Evolutionary conservation across 805 yeast species (phyloP).

Genomic region (Pichia paraexigua): DNA sequence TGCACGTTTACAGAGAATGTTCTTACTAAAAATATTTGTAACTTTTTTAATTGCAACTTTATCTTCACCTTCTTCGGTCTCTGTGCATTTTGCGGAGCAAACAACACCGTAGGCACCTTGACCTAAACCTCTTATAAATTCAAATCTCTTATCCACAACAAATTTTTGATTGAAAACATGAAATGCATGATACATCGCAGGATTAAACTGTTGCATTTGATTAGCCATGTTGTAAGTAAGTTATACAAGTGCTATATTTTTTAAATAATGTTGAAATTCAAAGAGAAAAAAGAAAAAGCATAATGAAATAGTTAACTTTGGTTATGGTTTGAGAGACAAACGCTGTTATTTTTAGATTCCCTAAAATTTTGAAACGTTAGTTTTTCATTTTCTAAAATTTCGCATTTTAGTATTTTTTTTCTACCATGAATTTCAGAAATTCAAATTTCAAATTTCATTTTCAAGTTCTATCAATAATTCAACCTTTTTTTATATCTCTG

Average conservation of each 20-base stretch:
- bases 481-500: neutral
- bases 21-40: constrained; percentile 87
- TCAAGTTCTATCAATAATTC: too few relatives aligned
- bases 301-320: neutral
- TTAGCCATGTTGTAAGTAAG: neutral
- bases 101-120: constrained; percentile 98
- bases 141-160: constrained; percentile 81
- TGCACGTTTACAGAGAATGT: constrained; percentile 86
- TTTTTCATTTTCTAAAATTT: neutral
- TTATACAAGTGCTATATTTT: neutral
- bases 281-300: neutral
- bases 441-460: neutral
- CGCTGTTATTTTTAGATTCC: neutral
- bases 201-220: neutral
- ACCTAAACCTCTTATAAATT: constrained; percentile 86
- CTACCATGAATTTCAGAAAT: neutral
- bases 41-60: constrained; percentile 93
- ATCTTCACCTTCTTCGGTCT: constrained; percentile 66
- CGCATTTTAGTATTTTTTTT: neutral
- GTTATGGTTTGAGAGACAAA: neutral
- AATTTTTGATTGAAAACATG: constrained; percentile 84
- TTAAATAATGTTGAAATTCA: too few relatives aligned
- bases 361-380: neutral
- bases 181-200: constrained; percentile 26
- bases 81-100: constrained; percentile 82